Evolutionary conservation across 306 rosid genomes (phyloP), one percentile per base, ranked within the genome.

Genomic region (Gastrolobium bilobum): DNA sequence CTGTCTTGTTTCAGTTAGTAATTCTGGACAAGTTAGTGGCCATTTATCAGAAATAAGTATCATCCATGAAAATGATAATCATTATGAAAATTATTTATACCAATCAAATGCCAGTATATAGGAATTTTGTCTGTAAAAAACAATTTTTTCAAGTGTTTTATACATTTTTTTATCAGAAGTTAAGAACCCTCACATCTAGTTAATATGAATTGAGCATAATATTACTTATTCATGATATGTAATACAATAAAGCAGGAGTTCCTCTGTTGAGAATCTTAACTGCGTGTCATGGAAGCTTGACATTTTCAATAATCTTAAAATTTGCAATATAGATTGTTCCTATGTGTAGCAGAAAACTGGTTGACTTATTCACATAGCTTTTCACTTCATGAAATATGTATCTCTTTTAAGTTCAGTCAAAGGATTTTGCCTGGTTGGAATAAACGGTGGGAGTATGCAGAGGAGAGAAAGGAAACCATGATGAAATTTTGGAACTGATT

Each of bases 21-120:
- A 10, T 73, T 56, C 43, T 73, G 52, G 67, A 56, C 65, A 71
- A 54, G 50, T 71, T 53, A 29, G 6, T 56, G 38, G 77, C 56
- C 5, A 73, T 26, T 56, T 56, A 40, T 29, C 6, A 57, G 42
- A 72, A 39, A 57, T 42, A 59, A 47, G 61, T 35, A 34, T 39
- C 71, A 9, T 9, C 35, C 33, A 46, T 46, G 6, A 34, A 60
- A 15, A 60, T 46, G 30, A 33, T 60, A 44, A 4, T 47, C 42
- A 15, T 60, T 44, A 15, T 75, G 7, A 62, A 61, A 44, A 35
- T 7, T 4, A 47, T 15, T n/a, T 15, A 34, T 46, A 44, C 61
- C 43, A 14, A 15, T 34, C 40, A 73, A 57, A 75, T 61, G 10
- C 39, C 38, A 4, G 61, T 35, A 0, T 62, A 20, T 47, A 20